A percentile compares a stretch with the other conserved stretches of the same genome.
phyloP scores from a whole-genome alignment of 768 basidiomycete species.

The Antrodiella citrinella region DNA sequence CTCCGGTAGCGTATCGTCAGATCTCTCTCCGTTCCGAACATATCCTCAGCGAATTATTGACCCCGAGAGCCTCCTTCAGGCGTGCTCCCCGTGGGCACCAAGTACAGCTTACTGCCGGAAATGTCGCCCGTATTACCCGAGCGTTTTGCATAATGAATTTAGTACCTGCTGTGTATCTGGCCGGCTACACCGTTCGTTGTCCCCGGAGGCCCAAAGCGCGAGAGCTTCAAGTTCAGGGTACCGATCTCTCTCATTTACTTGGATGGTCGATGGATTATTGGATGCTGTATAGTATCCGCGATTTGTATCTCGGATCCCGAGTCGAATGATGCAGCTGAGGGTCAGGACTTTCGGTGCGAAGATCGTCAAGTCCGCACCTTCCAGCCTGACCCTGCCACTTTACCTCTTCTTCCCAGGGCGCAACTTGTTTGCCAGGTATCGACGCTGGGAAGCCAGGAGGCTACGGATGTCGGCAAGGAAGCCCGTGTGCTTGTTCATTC shows the following conservation, averaged over 20 bases:
- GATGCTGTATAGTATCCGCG: background rate
- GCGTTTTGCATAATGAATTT: background rate
- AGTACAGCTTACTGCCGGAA: background rate
- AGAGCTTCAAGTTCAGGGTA: no score
- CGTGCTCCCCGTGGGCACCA: background rate
- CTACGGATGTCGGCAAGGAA: background rate
- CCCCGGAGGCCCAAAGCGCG: no score
- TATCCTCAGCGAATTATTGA: background rate
- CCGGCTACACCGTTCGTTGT: no score
- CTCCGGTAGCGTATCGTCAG: conserved; percentile 7
- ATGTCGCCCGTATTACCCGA: background rate
- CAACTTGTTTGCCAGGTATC: background rate
- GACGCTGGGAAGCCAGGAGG: background rate
- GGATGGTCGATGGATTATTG: background rate
- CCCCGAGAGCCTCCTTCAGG: background rate
- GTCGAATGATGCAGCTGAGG: background rate
- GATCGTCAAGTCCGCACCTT: background rate
- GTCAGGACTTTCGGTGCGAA: background rate
- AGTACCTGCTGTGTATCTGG: background rate
- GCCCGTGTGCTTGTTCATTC: background rate
- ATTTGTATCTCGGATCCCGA: background rate
- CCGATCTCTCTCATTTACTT: background rate
- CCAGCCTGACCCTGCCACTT: background rate
- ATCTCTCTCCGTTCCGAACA: background rate
- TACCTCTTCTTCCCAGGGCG: background rate